These are phyloP conservation scores for Pseudogymnoascus sp. DNA, from an alignment of 2,329 filamentous ascomycete genomes.

Conservation along the genomic window DNA sequence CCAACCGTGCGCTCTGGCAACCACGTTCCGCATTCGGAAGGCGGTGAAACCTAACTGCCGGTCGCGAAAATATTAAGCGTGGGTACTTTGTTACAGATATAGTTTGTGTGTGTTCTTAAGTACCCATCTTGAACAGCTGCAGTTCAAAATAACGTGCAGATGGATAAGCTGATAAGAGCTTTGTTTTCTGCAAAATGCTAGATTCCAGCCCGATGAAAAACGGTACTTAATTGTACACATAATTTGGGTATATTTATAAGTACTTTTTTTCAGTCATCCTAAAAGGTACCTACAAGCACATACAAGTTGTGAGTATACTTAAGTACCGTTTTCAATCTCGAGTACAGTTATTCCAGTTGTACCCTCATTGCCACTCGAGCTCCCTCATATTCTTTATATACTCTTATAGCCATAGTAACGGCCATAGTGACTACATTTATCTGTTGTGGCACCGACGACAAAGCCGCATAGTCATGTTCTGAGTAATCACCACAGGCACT, in stretches of 20 bases:
- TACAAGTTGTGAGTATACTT: not conserved
- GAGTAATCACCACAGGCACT: not conserved
- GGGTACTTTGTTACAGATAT: not conserved
- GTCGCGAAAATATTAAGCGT: not conserved
- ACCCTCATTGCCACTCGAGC: not conserved
- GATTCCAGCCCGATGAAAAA: not conserved
- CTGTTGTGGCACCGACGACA: not conserved
- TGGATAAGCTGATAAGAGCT: slow-evolving; percentile 6
- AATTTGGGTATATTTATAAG: not conserved
- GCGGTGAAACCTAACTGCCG: not conserved
- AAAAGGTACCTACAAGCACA: not conserved
- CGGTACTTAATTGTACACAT: not conserved
- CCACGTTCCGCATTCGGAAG: not conserved
- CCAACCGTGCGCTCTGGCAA: slow-evolving; percentile 7
- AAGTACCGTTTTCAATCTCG: not conserved
- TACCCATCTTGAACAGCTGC: not conserved
- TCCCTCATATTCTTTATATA: not conserved
- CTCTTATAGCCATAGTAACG: not conserved
- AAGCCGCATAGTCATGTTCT: not conserved
- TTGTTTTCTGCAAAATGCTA: not conserved
- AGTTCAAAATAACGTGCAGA: not conserved
- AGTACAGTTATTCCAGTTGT: not conserved
- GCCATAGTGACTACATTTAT: not conserved
- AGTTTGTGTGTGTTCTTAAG: not conserved
- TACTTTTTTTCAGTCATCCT: not conserved